A percentile compares a stretch with the other conserved stretches of the same genome.
Conservation (phyloP, 768 basidiomycete species). For the Phallus indusiatus region DNA sequence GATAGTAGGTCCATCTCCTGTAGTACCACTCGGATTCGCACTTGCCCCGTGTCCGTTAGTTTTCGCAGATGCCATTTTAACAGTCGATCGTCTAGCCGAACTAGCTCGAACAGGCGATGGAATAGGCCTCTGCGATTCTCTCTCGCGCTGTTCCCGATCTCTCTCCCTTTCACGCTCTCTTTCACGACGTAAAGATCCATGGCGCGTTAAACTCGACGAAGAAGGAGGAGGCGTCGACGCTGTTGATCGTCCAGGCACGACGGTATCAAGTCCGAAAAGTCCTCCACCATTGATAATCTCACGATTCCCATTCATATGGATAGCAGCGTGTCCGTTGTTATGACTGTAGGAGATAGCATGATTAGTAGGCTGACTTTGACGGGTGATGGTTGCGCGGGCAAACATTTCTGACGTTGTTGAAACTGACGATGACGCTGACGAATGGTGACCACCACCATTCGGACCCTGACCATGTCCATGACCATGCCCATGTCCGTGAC, state of each 20-base stretch:
- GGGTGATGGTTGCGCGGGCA: neutral
- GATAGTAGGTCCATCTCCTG: neutral
- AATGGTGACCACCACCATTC: neutral
- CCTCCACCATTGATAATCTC: too few relatives aligned
- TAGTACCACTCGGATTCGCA: neutral
- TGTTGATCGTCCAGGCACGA: neutral
- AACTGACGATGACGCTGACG: neutral
- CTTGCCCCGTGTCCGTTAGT: too few relatives aligned
- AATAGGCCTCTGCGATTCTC: neutral
- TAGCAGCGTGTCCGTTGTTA: neutral
- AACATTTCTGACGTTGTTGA: neutral
- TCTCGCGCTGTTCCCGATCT: neutral
- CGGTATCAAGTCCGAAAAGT: neutral
- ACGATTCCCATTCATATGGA: neutral
- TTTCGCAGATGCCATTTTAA: neutral
- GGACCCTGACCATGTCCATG: neutral
- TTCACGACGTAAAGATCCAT: neutral
- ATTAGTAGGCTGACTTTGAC: neutral
- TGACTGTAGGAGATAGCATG: neutral
- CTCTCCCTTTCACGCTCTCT: neutral
- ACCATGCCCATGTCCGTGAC: too few relatives aligned
- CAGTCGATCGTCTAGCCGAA: neutral
- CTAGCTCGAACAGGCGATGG: neutral
- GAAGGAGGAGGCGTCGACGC: neutral
- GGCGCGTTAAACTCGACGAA: neutral